phyloP scores from a whole-genome alignment of 371 early-diverging fungal species.

The Lichtheimia ramosa region DNA sequence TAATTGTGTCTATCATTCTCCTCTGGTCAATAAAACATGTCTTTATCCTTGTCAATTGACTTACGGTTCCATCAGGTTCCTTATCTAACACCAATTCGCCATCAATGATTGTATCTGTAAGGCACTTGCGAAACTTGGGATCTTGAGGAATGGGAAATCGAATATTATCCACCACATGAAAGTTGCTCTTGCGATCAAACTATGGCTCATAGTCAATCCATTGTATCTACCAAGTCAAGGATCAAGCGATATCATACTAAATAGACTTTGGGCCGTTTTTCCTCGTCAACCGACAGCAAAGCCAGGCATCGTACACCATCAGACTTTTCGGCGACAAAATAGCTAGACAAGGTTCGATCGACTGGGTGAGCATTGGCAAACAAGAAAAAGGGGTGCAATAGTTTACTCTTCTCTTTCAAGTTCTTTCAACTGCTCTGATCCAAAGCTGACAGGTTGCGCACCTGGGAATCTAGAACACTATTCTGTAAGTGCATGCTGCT shows the following conservation, averaged over 20 bases:
- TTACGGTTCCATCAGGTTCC: conserved; percentile 30
- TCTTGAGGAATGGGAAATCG: conserved; percentile 68
- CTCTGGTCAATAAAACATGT: no score
- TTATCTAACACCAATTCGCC: conserved; percentile 88
- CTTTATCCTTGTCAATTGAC: no score
- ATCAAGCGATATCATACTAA: conserved; percentile 44
- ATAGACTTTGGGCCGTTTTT: conserved; percentile 58
- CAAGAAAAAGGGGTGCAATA: neutral
- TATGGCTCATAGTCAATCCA: conserved; percentile 20
- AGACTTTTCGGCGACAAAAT: conserved; percentile 97
- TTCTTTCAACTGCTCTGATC: conserved; percentile 63
- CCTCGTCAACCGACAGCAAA: conserved; percentile 49
- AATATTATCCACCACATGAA: conserved; percentile 62
- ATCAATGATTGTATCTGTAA: conserved; percentile 84
- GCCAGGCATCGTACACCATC: conserved; percentile 95
- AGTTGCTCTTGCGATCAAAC: conserved; percentile 90
- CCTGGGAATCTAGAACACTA: conserved; percentile 75
- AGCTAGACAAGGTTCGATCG: conserved; percentile 46
- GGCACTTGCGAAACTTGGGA: conserved; percentile 45
- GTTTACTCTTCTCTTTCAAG: conserved; percentile 76
- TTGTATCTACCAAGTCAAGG: neutral
- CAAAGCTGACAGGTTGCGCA: conserved; percentile 94
- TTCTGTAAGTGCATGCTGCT: neutral
- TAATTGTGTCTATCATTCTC: conserved; percentile 22
- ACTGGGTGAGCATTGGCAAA: neutral